phyloP scores from a whole-genome alignment of 306 rosid genomes.

The Argentina anserina region DNA sequence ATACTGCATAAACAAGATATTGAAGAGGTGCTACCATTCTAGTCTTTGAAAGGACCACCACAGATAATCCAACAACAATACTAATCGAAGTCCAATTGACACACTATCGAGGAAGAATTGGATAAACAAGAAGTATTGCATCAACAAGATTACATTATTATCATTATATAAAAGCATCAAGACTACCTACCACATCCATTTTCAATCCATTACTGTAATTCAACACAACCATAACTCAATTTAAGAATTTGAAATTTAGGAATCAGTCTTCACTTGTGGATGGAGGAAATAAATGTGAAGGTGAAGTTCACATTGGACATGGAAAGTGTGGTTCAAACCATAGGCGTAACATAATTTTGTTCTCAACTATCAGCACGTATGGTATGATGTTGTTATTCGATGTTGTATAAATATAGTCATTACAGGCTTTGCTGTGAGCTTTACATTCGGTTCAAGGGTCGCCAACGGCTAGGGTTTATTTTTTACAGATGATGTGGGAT shows the following conservation, averaged over 20 bases:
- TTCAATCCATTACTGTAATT: neutral
- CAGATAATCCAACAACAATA: neutral
- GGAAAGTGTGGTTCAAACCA: neutral
- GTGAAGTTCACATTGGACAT: neutral
- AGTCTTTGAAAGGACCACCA: neutral
- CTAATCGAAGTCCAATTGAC: too few species aligned
- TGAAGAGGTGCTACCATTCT: neutral
- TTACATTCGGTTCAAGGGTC: neutral
- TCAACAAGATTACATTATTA: neutral
- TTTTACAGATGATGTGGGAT: neutral
- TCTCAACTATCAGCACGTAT: neutral
- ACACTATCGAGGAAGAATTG: neutral
- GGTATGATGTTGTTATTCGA: neutral
- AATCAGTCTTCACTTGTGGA: neutral
- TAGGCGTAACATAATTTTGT: neutral
- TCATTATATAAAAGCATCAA: neutral
- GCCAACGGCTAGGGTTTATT: too few species aligned
- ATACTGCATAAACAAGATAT: constrained; percentile 34
- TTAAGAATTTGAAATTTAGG: neutral
- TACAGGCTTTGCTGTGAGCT: neutral
- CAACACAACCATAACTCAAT: neutral
- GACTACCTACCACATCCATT: neutral
- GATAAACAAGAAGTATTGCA: neutral
- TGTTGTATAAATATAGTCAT: neutral
- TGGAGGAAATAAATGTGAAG: neutral